A percentile compares a stretch with the other conserved stretches of the same genome.
These are phyloP conservation scores for Cucumis cinereus DNA, from an alignment of 306 rosid species.

Conservation along the genomic window DNA sequence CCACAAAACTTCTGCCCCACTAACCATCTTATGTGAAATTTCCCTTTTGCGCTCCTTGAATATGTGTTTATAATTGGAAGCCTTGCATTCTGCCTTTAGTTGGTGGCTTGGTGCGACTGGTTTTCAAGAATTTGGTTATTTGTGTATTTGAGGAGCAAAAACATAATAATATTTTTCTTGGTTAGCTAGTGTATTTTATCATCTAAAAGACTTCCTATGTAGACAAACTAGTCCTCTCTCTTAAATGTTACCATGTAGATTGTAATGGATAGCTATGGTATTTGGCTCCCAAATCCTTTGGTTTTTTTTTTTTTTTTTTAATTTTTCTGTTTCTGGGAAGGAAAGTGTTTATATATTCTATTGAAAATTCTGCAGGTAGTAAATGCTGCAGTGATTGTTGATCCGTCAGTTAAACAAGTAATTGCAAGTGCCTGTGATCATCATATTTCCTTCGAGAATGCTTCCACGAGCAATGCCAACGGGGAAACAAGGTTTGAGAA, in stretches of 20 bases:
- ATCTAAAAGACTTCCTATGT: neutral
- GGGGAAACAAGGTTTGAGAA: conserved; percentile 15
- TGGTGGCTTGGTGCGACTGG: neutral
- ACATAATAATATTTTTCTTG: neutral
- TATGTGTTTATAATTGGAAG: too few relatives aligned
- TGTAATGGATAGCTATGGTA: neutral
- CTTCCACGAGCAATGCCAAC: conserved; percentile 14
- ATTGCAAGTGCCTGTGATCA: conserved; percentile 69
- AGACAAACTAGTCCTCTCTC: neutral
- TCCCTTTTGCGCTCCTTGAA: too few relatives aligned
- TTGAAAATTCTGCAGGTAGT: conserved; percentile 32
- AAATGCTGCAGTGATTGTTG: conserved; percentile 88
- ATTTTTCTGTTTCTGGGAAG: neutral
- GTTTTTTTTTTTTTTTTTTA: neutral
- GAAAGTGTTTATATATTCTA: neutral
- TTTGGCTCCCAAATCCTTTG: neutral
- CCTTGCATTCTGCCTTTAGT: neutral
- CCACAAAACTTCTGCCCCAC: too few relatives aligned
- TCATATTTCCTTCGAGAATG: conserved; percentile 34
- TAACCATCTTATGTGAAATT: too few relatives aligned
- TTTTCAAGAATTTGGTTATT: neutral
- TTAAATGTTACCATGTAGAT: neutral
- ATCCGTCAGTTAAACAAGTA: conserved; percentile 55
- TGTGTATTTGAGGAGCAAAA: neutral
- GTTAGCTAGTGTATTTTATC: neutral